These are phyloP conservation scores for Prinsepia uniflora DNA, from an alignment of 306 rosid genomes.

Conservation along the genomic window DNA sequence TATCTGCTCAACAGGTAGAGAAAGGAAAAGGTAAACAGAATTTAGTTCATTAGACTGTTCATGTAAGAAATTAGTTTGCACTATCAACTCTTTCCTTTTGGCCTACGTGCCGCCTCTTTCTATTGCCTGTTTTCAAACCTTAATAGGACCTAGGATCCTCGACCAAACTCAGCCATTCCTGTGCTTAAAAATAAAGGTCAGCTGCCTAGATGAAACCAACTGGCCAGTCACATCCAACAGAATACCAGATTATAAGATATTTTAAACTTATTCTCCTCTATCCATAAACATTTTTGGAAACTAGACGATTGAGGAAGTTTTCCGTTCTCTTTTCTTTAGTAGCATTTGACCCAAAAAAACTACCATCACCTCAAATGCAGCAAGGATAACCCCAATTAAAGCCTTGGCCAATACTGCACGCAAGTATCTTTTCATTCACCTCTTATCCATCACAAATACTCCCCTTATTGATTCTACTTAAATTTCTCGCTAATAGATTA, in stretches of 20 bases:
- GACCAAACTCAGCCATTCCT: not conserved
- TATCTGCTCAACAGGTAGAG: not conserved
- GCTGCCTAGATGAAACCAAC: not conserved
- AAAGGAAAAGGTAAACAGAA: not conserved
- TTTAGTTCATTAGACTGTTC: not conserved
- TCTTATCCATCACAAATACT: not conserved
- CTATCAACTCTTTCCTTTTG: too few species aligned
- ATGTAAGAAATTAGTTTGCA: not conserved
- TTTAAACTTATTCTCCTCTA: not conserved
- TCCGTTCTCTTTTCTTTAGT: not conserved
- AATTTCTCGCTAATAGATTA: not conserved
- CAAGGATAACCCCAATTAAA: not conserved
- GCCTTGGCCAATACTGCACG: not conserved
- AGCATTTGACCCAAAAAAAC: not conserved
- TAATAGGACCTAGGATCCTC: not conserved
- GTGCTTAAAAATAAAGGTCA: not conserved
- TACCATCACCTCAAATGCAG: not conserved
- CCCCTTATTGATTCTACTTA: too few species aligned
- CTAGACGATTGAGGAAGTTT: not conserved
- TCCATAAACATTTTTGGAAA: not conserved
- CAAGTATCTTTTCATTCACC: not conserved
- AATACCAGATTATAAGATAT: not conserved
- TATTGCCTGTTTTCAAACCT: not conserved
- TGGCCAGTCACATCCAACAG: not conserved
- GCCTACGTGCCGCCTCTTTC: too few species aligned